phyloP scores from a whole-genome alignment of 2,329 filamentous ascomycete genomes.

The Aspergillus sp. region DNA sequence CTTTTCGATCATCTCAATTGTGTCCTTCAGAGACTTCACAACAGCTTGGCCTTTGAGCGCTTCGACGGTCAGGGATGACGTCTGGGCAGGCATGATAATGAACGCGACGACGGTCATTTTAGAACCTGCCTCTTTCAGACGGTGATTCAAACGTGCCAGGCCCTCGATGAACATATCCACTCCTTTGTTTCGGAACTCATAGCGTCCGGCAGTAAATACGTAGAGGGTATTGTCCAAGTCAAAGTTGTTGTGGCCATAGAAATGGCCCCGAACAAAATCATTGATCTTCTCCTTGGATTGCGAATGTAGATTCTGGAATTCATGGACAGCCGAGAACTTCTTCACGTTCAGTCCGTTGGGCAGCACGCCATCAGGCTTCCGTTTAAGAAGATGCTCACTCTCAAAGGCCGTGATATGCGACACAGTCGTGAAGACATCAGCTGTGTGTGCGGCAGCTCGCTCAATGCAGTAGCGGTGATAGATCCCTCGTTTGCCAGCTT shows the following conservation, averaged over 20 bases:
- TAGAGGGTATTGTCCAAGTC: slow-evolving; percentile 96
- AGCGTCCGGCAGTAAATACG: slow-evolving; percentile 94
- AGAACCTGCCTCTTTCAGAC: slow-evolving; percentile 79
- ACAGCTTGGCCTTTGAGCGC: slow-evolving; percentile 95
- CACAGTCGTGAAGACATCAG: slow-evolving; percentile 97
- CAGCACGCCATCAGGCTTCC: slow-evolving; percentile 93
- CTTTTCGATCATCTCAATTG: slow-evolving; percentile 86
- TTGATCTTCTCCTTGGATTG: slow-evolving; percentile 97
- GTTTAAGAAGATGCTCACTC: slow-evolving; percentile 94
- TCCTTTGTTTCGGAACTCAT: slow-evolving; percentile 97
- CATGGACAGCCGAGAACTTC: slow-evolving; percentile 97
- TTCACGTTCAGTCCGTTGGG: slow-evolving; percentile 98
- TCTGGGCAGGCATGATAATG: slow-evolving; percentile 98
- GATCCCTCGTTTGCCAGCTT: slow-evolving; percentile 96
- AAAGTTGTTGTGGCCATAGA: slow-evolving; percentile 98
- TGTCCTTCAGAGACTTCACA: slow-evolving; percentile 93
- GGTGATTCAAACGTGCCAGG: slow-evolving; percentile 88
- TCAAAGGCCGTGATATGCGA: slow-evolving; percentile 99
- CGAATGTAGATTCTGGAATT: slow-evolving; percentile 97
- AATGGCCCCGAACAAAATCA: slow-evolving; percentile 96
- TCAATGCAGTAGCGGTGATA: slow-evolving; percentile 99
- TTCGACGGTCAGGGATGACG: slow-evolving; percentile 90
- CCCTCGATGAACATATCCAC: slow-evolving; percentile 99
- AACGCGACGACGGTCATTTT: slow-evolving; percentile 96
- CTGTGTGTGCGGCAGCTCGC: slow-evolving; percentile 84